Conservation (phyloP, 129 eudicot genomes). For the Scalesia atractyloides region DNA sequence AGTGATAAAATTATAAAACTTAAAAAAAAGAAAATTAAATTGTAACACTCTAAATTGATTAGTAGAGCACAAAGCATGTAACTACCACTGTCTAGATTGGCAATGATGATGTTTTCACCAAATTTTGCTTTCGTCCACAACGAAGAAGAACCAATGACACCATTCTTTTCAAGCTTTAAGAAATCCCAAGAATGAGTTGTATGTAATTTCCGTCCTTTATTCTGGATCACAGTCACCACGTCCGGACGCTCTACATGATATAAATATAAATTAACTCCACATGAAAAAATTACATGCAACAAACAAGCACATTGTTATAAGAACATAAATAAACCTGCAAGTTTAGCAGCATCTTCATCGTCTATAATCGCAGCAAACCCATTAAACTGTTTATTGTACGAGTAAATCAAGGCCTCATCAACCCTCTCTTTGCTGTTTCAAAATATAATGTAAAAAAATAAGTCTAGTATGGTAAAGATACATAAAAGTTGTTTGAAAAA, state of each 20-base stretch:
- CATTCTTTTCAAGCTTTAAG: slow-evolving; percentile 52
- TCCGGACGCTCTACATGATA: slow-evolving; percentile 57
- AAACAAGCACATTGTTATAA: background rate
- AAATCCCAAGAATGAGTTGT: slow-evolving; percentile 86
- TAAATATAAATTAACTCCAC: background rate
- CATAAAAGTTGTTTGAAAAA: background rate
- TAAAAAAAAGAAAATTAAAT: background rate
- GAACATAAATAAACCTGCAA: slow-evolving; percentile 44
- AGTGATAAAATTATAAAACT: too few relatives aligned
- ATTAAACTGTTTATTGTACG: slow-evolving; percentile 58
- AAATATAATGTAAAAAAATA: background rate
- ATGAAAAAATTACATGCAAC: background rate
- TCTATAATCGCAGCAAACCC: slow-evolving; percentile 75
- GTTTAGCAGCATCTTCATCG: slow-evolving; percentile 49
- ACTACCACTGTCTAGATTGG: slow-evolving; percentile 69
- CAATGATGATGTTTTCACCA: slow-evolving; percentile 82
- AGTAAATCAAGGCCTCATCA: slow-evolving; percentile 59
- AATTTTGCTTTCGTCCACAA: slow-evolving; percentile 71
- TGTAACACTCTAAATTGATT: background rate
- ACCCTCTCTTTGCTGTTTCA: slow-evolving; percentile 47
- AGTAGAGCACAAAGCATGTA: background rate
- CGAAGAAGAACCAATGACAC: slow-evolving; percentile 41
- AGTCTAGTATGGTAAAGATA: background rate
- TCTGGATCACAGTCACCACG: slow-evolving; percentile 61
- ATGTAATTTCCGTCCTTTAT: slow-evolving; percentile 54